phyloP scores from a whole-genome alignment of 495 filamentous ascomycete genomes.

The Terfezia boudieri region DNA sequence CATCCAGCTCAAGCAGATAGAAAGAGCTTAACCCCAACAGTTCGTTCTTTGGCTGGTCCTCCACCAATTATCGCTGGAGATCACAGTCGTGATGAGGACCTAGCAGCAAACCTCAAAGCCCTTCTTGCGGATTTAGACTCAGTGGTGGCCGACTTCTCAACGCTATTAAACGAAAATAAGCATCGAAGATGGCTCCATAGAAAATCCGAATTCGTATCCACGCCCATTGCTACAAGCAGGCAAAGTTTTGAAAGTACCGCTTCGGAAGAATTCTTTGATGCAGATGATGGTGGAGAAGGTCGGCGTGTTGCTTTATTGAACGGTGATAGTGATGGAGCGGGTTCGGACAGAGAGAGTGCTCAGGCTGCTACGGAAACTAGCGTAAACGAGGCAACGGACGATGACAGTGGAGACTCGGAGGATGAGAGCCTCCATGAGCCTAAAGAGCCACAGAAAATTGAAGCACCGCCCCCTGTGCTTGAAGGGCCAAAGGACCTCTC shows the following conservation, averaged over 20 bases:
- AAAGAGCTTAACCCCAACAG: neutral
- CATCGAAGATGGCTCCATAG: conserved; percentile 32
- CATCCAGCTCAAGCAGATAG: neutral
- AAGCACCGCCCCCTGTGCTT: neutral
- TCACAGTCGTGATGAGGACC: conserved; percentile 15
- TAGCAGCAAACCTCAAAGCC: conserved; percentile 58
- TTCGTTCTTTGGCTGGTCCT: neutral
- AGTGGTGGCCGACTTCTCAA: conserved; percentile 60
- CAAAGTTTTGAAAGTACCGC: conserved; percentile 58
- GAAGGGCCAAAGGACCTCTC: conserved; percentile 23
- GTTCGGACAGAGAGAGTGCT: conserved; percentile 35
- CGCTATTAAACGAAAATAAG: conserved; percentile 53
- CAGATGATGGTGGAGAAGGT: conserved; percentile 42
- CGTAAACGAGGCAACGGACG: conserved; percentile 1
- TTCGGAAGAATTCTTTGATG: conserved; percentile 86
- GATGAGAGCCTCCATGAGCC: neutral
- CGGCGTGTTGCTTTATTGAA: conserved; percentile 55
- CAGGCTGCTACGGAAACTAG: conserved; percentile 16
- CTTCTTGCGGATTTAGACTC: conserved; percentile 62
- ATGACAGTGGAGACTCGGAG: neutral
- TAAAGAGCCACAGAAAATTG: neutral
- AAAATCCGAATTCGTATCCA: conserved; percentile 4
- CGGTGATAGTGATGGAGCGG: conserved; percentile 35
- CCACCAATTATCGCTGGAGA: neutral
- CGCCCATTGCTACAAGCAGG: conserved; percentile 29